Evolutionary conservation across 257 asterid species (phyloP).

Genomic region (Cinchona pubescens): DNA sequence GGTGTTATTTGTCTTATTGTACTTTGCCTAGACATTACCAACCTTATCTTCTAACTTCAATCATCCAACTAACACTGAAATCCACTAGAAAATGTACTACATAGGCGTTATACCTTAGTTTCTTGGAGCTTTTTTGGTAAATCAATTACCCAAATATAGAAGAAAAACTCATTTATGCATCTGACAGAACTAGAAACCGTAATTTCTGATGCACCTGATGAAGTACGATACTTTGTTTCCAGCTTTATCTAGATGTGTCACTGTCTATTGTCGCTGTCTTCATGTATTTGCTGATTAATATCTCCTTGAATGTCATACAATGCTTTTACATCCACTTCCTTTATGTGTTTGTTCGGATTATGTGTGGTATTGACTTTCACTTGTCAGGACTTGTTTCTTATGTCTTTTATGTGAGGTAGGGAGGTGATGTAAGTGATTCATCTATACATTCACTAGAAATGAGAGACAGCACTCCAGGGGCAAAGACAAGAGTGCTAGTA

Average conservation of each 20-base stretch:
- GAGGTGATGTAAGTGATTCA: constrained; percentile 44
- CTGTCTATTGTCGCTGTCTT: neutral
- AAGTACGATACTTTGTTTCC: neutral
- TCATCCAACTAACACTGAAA: neutral
- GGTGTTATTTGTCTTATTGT: no score
- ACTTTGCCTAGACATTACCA: neutral
- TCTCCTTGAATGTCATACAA: neutral
- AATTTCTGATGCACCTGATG: neutral
- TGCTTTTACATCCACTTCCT: neutral
- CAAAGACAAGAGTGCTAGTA: constrained; percentile 34
- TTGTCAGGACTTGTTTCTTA: neutral
- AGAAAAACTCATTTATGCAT: neutral
- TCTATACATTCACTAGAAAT: constrained; percentile 34
- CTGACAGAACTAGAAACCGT: neutral
- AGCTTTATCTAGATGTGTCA: neutral
- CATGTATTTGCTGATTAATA: neutral
- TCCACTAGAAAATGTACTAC: neutral
- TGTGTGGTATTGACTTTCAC: neutral
- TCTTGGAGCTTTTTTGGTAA: neutral
- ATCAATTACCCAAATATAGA: neutral
- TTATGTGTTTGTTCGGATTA: neutral
- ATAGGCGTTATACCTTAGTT: neutral
- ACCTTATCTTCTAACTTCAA: neutral
- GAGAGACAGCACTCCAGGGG: constrained; percentile 32
- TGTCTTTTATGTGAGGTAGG: constrained; percentile 45